A percentile compares a stretch with the other conserved stretches of the same genome.
Conservation (phyloP, 2,329 filamentous ascomycete species). For the Fusarium citri region DNA sequence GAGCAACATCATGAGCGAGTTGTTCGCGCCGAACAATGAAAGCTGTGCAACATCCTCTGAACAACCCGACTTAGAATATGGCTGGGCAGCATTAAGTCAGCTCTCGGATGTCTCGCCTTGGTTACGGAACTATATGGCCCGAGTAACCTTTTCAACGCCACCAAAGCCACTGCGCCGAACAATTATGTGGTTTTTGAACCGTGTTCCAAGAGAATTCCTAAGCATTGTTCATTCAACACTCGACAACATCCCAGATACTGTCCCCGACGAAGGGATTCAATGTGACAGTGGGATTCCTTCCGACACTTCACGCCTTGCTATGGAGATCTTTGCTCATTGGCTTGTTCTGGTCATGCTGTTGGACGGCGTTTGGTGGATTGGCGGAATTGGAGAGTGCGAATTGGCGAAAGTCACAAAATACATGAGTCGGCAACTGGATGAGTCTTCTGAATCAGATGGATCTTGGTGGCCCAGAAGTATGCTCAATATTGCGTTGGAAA, state of each 20-base stretch:
- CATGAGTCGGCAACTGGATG: slow-evolving; percentile 1
- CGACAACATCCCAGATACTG: slow-evolving; percentile 20
- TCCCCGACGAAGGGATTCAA: neutral
- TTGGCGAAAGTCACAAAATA: slow-evolving; percentile 44
- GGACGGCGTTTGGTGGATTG: slow-evolving; percentile 57
- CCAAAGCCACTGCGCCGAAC: slow-evolving; percentile 51
- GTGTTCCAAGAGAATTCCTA: slow-evolving; percentile 50
- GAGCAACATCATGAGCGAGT: slow-evolving; percentile 15
- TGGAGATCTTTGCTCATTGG: slow-evolving; percentile 56
- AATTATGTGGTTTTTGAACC: slow-evolving; percentile 57
- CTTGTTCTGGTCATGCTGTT: slow-evolving; percentile 53
- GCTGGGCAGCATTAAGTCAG: neutral
- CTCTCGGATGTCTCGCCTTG: slow-evolving; percentile 31
- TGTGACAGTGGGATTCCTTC: neutral
- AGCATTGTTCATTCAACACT: slow-evolving; percentile 51
- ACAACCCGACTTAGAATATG: neutral
- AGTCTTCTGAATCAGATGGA: slow-evolving; percentile 3
- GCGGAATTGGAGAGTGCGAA: slow-evolving; percentile 51
- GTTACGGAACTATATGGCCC: slow-evolving; percentile 34
- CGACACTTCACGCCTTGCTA: slow-evolving; percentile 42
- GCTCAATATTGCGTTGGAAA: slow-evolving; percentile 36
- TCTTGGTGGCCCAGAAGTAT: slow-evolving; percentile 55
- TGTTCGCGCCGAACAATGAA: neutral
- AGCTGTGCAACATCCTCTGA: neutral
- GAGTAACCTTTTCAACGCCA: slow-evolving; percentile 41